Conservation (phyloP, 345 rosid species). For the Boechera divaricarpa region DNA sequence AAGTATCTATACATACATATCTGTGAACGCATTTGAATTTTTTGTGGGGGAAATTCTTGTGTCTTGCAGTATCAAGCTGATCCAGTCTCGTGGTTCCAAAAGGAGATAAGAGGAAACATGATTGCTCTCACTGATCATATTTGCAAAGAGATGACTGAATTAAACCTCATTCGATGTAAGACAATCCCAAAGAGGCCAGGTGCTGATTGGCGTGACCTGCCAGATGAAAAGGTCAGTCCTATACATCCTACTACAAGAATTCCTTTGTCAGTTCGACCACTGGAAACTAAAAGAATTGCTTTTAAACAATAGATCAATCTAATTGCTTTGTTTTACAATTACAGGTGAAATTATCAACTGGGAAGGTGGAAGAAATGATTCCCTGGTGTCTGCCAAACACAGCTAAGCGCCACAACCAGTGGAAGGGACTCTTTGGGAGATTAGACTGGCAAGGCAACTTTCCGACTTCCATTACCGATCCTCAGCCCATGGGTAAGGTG, state of each 20-base stretch:
- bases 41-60: not conserved
- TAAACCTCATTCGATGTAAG: slow-evolving; percentile 74
- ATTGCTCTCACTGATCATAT: slow-evolving; percentile 70
- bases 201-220: slow-evolving; percentile 94
- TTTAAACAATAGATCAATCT: not conserved
- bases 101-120: slow-evolving; percentile 63
- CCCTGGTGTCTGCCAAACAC: slow-evolving; percentile 89
- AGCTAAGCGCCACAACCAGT: slow-evolving; percentile 73
- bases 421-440: slow-evolving; percentile 93
- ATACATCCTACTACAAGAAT: not conserved
- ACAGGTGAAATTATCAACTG: slow-evolving; percentile 69
- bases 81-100: slow-evolving; percentile 87
- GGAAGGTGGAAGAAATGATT: slow-evolving; percentile 68
- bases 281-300: not conserved
- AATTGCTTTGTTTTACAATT: not conserved
- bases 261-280: not conserved
- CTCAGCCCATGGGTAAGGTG: slow-evolving; percentile 96
- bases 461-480: slow-evolving; percentile 86
- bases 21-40: not conserved
- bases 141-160: slow-evolving; percentile 80
- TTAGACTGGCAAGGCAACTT: slow-evolving; percentile 95
- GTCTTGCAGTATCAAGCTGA: slow-evolving; percentile 59
- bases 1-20: not conserved
- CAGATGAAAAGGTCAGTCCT: slow-evolving; percentile 64
- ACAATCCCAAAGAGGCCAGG: slow-evolving; percentile 84